These are phyloP conservation scores for Hypomyces rosellus DNA, from an alignment of 2,329 filamentous ascomycete genomes.

Conservation along the genomic window DNA sequence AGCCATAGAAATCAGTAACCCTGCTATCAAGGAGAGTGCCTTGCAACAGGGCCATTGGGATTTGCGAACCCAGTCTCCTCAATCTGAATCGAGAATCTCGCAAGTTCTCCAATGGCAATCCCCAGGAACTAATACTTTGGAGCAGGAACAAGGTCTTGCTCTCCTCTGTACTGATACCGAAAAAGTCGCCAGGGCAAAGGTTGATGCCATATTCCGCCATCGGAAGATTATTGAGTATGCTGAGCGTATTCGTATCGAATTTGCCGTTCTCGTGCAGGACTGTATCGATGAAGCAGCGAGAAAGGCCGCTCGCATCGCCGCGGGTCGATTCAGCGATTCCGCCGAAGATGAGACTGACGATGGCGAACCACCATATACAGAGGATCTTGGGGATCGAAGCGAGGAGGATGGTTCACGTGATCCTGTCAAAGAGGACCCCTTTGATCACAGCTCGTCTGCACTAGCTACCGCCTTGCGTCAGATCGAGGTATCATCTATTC, in stretches of 20 bases:
- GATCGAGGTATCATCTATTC: slow-evolving; percentile 27
- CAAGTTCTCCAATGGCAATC: slow-evolving; percentile 97
- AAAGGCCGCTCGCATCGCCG: slow-evolving; percentile 82
- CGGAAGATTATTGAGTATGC: slow-evolving; percentile 92
- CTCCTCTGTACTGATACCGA: slow-evolving; percentile 87
- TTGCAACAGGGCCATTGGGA: slow-evolving; percentile 60
- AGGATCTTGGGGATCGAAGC: slow-evolving; percentile 23
- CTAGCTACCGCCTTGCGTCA: slow-evolving; percentile 48
- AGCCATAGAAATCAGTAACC: slow-evolving; percentile 87
- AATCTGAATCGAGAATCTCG: slow-evolving; percentile 89
- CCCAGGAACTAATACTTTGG: slow-evolving; percentile 80
- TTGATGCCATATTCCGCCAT: slow-evolving; percentile 88
- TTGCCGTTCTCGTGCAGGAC: slow-evolving; percentile 86
- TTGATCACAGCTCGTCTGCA: slow-evolving; percentile 41
- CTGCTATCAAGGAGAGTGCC: slow-evolving; percentile 80
- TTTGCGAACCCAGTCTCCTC: slow-evolving; percentile 86
- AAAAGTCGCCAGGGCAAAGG: slow-evolving; percentile 74
- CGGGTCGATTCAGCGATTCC: slow-evolving; percentile 78
- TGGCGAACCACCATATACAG: slow-evolving; percentile 1
- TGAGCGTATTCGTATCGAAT: slow-evolving; percentile 90
- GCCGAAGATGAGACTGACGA: slow-evolving; percentile 51
- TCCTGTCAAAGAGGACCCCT: slow-evolving; percentile 41
- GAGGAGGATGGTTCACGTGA: slow-evolving; percentile 28
- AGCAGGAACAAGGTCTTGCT: slow-evolving; percentile 87
- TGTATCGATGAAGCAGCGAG: slow-evolving; percentile 88